Percentiles rank a stretch among this genome's conserved stretches.
phyloP scores from a whole-genome alignment of 306 rosid genomes.

The Cucurbita argyrosperma region DNA sequence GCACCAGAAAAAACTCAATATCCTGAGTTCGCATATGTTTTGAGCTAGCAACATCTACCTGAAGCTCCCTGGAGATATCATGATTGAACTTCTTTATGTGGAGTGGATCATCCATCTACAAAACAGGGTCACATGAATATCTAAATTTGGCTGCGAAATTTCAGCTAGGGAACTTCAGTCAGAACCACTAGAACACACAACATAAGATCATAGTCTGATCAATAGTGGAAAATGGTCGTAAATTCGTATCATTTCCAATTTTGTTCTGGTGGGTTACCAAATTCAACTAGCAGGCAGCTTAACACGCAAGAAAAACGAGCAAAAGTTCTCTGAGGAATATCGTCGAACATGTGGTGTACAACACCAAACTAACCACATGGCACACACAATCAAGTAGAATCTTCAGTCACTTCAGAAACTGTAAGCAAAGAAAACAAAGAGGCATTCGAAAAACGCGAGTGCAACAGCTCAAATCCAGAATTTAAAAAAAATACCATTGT shows the following conservation, averaged over 20 bases:
- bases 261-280: background rate
- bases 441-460: background rate
- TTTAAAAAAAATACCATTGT: constrained; percentile 34
- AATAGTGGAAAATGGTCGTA: background rate
- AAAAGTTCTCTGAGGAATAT: constrained; percentile 16
- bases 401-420: background rate
- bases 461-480: background rate
- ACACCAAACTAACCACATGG: background rate
- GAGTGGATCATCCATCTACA: constrained; percentile 69
- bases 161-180: background rate
- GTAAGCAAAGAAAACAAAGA: background rate
- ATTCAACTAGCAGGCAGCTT: background rate
- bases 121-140: background rate
- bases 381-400: background rate
- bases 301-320: background rate
- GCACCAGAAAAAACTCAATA: constrained; percentile 72
- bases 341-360: constrained; percentile 31
- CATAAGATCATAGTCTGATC: background rate
- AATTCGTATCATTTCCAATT: background rate
- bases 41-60: constrained; percentile 25
- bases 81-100: constrained; percentile 74
- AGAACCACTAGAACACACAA: background rate
- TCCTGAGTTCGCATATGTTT: constrained; percentile 33
- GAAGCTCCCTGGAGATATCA: constrained; percentile 63
- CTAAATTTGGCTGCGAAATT: background rate